Conservation (phyloP, 352 stramenopile genomes). For the Thalassiosira oceanica region DNA sequence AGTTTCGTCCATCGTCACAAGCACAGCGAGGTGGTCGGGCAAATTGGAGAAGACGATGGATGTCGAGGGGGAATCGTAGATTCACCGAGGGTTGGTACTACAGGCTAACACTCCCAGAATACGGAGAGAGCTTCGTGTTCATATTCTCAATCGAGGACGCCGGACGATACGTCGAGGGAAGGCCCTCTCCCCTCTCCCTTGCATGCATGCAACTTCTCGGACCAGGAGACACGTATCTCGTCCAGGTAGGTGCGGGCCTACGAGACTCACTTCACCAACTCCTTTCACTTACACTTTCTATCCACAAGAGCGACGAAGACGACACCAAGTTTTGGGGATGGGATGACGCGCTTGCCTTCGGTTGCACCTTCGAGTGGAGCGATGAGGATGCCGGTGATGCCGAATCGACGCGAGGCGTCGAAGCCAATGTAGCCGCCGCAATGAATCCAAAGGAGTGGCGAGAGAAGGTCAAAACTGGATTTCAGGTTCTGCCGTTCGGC, state of each 20-base stretch:
- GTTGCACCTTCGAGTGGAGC: conserved; percentile 70
- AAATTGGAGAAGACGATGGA: conserved; percentile 14
- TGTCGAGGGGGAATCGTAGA: conserved; percentile 29
- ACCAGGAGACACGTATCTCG: conserved; percentile 70
- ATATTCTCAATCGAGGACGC: conserved; percentile 81
- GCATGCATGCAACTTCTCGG: conserved; percentile 71
- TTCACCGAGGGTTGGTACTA: conserved; percentile 82
- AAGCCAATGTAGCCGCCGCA: conserved; percentile 7
- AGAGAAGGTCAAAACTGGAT: conserved; percentile 60
- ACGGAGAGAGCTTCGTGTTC: conserved; percentile 72
- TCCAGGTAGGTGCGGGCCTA: too few relatives aligned
- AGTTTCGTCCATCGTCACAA: conserved; percentile 62
- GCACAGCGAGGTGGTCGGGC: conserved; percentile 4
- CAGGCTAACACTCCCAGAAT: conserved; percentile 59
- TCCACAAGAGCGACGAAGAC: conserved; percentile 61
- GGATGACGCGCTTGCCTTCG: conserved; percentile 59
- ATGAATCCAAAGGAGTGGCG: conserved; percentile 52
- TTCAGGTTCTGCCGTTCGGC: conserved; percentile 70
- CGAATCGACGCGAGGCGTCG: conserved; percentile 5
- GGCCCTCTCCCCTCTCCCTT: conserved; percentile 52
- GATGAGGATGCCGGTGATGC: conserved; percentile 6
- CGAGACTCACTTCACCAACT: too few relatives aligned
- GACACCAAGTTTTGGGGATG: conserved; percentile 78
- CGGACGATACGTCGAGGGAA: conserved; percentile 22
- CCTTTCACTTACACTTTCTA: too few relatives aligned